Evolutionary conservation across 2,329 filamentous ascomycete genomes (phyloP).

Genomic region (Annulohypoxylon truncatum): DNA sequence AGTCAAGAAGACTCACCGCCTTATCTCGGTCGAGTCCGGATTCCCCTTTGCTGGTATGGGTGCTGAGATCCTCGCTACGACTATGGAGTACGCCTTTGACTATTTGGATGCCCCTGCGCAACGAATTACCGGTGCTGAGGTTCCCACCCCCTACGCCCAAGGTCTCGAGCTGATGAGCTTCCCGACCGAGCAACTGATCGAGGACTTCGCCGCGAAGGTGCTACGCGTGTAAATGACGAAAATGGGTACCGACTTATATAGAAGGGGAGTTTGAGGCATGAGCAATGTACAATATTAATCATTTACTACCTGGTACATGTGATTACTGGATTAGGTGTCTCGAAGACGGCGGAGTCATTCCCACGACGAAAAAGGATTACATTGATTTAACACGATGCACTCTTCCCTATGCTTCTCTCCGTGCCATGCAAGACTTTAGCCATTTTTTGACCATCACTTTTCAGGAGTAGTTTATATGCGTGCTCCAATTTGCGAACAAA

Average conservation of each 20-base stretch:
- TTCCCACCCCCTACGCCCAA: conserved; percentile 94
- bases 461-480: not conserved
- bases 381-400: conserved; percentile 18
- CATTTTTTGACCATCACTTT: not conserved
- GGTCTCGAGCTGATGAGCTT: conserved; percentile 96
- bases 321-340: conserved; percentile 33
- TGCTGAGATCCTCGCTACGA: conserved; percentile 90
- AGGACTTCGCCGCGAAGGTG: conserved; percentile 89
- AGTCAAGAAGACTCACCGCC: conserved; percentile 96
- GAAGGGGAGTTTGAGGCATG: conserved; percentile 33
- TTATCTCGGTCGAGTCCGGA: conserved; percentile 93
- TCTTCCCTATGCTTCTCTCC: not conserved
- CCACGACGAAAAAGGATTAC: conserved; percentile 20
- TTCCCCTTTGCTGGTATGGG: conserved; percentile 95
- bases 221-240: conserved; percentile 58
- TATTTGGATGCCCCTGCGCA: conserved; percentile 95
- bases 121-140: conserved; percentile 95
- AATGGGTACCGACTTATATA: conserved; percentile 14
- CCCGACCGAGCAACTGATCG: conserved; percentile 89
- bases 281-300: conserved; percentile 40
- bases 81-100: conserved; percentile 98
- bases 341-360: conserved; percentile 35
- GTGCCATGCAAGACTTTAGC: not conserved
- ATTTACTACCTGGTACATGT: conserved; percentile 33
- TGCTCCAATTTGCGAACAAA: not conserved